phyloP scores from a whole-genome alignment of 2,329 filamentous ascomycete genomes.

The Hymenoscyphus albidus region DNA sequence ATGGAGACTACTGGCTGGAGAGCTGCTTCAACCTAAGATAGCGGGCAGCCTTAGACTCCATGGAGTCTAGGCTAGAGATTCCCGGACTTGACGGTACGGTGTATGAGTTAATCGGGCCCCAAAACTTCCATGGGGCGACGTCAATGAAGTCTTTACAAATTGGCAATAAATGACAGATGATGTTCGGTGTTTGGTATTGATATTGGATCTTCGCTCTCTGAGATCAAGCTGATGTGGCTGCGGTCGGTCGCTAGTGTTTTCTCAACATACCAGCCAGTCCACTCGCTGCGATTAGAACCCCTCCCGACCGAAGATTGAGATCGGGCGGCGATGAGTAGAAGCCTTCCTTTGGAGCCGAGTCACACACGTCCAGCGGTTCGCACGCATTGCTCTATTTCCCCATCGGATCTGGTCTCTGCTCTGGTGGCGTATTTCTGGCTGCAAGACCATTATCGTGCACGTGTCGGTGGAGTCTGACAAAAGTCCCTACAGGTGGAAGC shows the following conservation, averaged over 20 bases:
- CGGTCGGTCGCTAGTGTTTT: neutral
- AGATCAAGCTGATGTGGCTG: neutral
- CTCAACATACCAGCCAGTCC: neutral
- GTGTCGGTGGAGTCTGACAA: neutral
- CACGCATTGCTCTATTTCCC: neutral
- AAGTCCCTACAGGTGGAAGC: neutral
- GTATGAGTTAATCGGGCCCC: neutral
- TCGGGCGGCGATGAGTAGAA: neutral
- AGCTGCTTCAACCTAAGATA: neutral
- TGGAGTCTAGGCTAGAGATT: neutral
- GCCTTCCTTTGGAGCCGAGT: neutral
- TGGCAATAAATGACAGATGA: neutral
- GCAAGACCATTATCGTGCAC: conserved; percentile 1
- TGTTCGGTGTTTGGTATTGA: neutral
- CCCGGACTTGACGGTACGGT: neutral
- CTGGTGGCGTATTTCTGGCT: conserved; percentile 1
- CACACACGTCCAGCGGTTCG: neutral
- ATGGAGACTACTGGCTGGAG: too few relatives aligned
- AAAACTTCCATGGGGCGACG: neutral
- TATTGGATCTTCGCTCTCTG: neutral
- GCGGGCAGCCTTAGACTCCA: neutral
- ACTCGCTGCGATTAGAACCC: neutral
- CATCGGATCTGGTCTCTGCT: conserved; percentile 1
- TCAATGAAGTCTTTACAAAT: neutral
- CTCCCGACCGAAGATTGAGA: neutral